Evolutionary conservation across 2,329 filamentous ascomycete genomes (phyloP).

Genomic region (Talaromyces albobiverticillius): DNA sequence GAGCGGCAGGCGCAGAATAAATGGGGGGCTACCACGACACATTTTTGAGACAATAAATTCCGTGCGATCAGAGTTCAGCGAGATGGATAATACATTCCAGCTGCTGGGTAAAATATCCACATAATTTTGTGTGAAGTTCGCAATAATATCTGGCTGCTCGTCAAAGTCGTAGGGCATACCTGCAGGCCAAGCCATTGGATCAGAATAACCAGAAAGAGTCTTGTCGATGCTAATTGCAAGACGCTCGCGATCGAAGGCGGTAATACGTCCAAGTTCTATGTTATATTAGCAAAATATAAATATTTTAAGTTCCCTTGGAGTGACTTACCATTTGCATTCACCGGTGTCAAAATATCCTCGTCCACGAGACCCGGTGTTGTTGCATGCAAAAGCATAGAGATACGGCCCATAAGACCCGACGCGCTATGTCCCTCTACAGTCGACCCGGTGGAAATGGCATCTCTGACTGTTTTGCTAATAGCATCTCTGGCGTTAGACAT

Average conservation of each 20-base stretch:
- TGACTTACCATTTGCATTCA: conserved; percentile 37
- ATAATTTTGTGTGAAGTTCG: conserved; percentile 72
- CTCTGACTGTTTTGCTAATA: conserved; percentile 31
- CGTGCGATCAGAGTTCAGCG: conserved; percentile 74
- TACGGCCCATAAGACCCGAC: conserved; percentile 38
- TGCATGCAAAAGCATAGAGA: conserved; percentile 43
- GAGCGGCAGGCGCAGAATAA: conserved; percentile 82
- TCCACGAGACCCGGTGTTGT: conserved; percentile 30
- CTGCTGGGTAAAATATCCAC: conserved; percentile 77
- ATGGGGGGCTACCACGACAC: conserved; percentile 70
- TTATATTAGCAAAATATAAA: not conserved
- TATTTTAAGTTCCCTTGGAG: not conserved
- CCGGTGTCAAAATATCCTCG: conserved; percentile 29
- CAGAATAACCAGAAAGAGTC: conserved; percentile 40
- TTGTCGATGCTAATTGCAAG: conserved; percentile 45
- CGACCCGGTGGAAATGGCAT: conserved; percentile 34
- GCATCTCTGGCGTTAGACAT: conserved; percentile 34
- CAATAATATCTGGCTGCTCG: conserved; percentile 44
- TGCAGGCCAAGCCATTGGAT: conserved; percentile 50
- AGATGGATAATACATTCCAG: conserved; percentile 86
- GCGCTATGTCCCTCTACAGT: conserved; percentile 38
- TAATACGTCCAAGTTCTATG: conserved; percentile 39
- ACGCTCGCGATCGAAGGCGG: conserved; percentile 39
- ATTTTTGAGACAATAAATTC: conserved; percentile 90
- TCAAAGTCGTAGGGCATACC: conserved; percentile 18